These are phyloP conservation scores for Tricholoma sp. DNA, from an alignment of 768 basidiomycete species.

Conservation along the genomic window DNA sequence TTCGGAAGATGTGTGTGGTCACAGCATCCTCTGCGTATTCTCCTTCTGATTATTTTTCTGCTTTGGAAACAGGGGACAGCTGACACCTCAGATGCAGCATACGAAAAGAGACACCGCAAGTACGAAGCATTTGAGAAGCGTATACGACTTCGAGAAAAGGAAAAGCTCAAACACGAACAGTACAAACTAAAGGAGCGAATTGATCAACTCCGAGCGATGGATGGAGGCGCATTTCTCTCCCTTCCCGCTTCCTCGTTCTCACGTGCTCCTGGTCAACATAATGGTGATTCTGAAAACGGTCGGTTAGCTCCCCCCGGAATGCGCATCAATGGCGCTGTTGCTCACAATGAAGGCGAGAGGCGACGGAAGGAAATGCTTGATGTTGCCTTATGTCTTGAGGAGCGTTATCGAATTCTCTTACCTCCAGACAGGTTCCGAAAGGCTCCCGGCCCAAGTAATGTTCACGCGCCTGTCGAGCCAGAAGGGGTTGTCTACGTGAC, in stretches of 20 bases:
- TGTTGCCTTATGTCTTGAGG: conserved; percentile 58
- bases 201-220: conserved; percentile 76
- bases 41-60: conserved; percentile 5
- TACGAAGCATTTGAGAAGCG: conserved; percentile 86
- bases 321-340: conserved; percentile 32
- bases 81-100: conserved; percentile 77
- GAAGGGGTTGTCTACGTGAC: conserved; percentile 17
- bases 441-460: conserved; percentile 17
- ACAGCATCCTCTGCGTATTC: conserved; percentile 5
- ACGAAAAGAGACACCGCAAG: conserved; percentile 78
- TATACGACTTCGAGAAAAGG: conserved; percentile 81
- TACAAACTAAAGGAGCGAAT: conserved; percentile 89
- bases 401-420: conserved; percentile 69
- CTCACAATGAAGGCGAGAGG: conserved; percentile 63
- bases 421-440: conserved; percentile 53
- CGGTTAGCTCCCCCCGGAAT: conserved; percentile 25
- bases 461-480: conserved; percentile 18
- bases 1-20: conserved; percentile 60
- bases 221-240: conserved; percentile 59
- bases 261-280: conserved; percentile 19
- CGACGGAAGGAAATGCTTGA: conserved; percentile 71
- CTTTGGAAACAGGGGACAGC: conserved; percentile 38
- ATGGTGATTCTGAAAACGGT: conserved; percentile 23
- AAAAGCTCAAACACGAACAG: conserved; percentile 87
- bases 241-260: conserved; percentile 58